phyloP scores from a whole-genome alignment of 352 stramenopile genomes.

The Globisporangium barbulae region DNA sequence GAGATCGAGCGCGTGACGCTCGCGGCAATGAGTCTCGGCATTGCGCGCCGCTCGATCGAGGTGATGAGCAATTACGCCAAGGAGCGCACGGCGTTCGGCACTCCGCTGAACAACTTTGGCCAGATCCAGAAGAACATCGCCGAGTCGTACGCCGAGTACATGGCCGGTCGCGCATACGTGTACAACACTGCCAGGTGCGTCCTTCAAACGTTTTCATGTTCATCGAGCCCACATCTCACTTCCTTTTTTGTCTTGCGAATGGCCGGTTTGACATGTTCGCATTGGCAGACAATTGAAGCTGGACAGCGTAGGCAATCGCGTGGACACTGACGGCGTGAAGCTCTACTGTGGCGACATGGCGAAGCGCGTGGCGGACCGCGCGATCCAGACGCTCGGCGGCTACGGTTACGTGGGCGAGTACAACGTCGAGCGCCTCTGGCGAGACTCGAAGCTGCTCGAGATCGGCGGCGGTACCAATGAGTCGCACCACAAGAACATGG shows the following conservation, averaged over 20 bases:
- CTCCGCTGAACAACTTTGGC: conserved; percentile 87
- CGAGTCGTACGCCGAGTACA: conserved; percentile 98
- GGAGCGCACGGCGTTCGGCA: conserved; percentile 94
- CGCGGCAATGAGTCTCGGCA: conserved; percentile 96
- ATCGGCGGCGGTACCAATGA: conserved; percentile 99
- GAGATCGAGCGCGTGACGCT: conserved; percentile 98
- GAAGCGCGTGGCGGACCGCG: conserved; percentile 96
- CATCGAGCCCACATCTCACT: no score
- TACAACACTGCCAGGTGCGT: conserved; percentile 92
- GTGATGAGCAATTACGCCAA: conserved; percentile 96
- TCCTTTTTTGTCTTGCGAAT: no score
- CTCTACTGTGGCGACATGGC: conserved; percentile 97
- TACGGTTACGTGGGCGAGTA: conserved; percentile 99
- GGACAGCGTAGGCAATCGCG: conserved; percentile 91
- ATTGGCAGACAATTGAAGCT: conserved; percentile 90
- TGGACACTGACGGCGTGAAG: conserved; percentile 99
- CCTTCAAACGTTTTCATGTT: neutral
- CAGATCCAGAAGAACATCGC: conserved; percentile 97
- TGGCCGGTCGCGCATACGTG: conserved; percentile 95
- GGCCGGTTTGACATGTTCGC: neutral
- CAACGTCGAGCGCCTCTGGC: conserved; percentile 97
- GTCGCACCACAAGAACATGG: conserved; percentile 99
- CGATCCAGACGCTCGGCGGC: conserved; percentile 97
- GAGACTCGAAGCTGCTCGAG: conserved; percentile 99
- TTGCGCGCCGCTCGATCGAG: conserved; percentile 95